Base-by-base conservation (phyloP, 2,329 filamentous ascomycete species). In the Aquanectria penicillioides region DNA sequence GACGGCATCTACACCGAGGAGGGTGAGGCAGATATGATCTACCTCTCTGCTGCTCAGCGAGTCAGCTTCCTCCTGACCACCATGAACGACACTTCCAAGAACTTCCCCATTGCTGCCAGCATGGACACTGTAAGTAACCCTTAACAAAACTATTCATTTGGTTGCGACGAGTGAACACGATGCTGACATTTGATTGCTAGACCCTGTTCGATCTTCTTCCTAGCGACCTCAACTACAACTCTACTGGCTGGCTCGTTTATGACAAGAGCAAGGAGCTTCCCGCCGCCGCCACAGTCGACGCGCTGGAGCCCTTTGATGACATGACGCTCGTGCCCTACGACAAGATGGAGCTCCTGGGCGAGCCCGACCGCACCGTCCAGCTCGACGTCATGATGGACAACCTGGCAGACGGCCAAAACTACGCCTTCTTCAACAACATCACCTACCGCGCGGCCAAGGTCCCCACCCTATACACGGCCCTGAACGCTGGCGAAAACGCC, bases 381-480 rank as follows among this genome's bases (percentile, higher is more conserved):
- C 81, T 95, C 3, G 80, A 85, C 64, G 82, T 91, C 29, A 86
- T 85, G 75, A 87, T 87, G 80, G 79, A 83, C 64, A 86, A 86
- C 52, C 80, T 89, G 6, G 79, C 79, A 18, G 81, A 92, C 61
- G 89, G 89, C 12, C 82, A 83, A 48, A 82, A 81, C 69, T 81
- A 81, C 63, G 88, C 86, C 62, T 88, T 88, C 76, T 86, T 91
- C 78, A 94, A 94, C 80, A 88, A 91, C 74, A 86, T 92, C 64
- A 92, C 90, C 37, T 97, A 94, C 74, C 83, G 85, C 3, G 54
- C 75, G 0, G 91, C 91, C 43, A 91, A 92, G 71, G 92, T 96
- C 0, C 93, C 93, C 0, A 88, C 89, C 0, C 81, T 97, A 0
- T 96, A 93, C 80, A 92, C 90, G 1, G 91, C 84, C 2, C 81